Base-by-base conservation (phyloP, 768 basidiomycete species). In the Mycena leptocephala region DNA sequence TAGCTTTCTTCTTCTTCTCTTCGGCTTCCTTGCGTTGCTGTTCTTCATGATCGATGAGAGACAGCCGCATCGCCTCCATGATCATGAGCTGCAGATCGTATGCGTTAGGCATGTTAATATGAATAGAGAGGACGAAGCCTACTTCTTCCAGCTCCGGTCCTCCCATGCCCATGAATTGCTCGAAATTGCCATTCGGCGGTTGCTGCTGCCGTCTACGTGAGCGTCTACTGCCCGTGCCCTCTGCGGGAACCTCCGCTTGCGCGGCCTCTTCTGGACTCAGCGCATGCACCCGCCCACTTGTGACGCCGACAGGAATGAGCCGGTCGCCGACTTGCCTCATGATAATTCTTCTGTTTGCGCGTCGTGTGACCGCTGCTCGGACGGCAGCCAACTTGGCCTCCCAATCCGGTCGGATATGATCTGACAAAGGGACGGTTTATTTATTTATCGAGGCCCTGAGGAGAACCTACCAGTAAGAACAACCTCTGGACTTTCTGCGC, bases 251-350 rank as follows among this genome's bases (percentile, higher is more conserved):
- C 33, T 85, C 84, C 18, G 86, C 87, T 67, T 87, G 88, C 22
- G 77, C 77, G n/a, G 86, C 90, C 74, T 93, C 93, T 72, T 93
- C 89, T 24, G 91, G 88, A 33, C 88, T 87, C 39, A 96, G 86
- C 33, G 94, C 86, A 79, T 95, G 94, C 67, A 95, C 92, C 28
- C 96, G 91, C 72, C 93, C 97, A 79, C 96, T 97, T 3, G 97
- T 97, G 75, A 98, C 95, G 32, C 98, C 98, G 28, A 99, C 96
- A 35, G 98, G 98, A 74, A 99, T 95, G 68, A 99, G 94, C 39
- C 97, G 92, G 85, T 99, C 98, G 70, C 98, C 98, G 37, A 99
- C 96, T 85, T 99, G 97, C 55, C 98, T 93, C 97, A 99, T 99
- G 70, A 99, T 95, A 83, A 99, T 98, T 56, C 98, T 91, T 81